Percentiles rank a stretch among this genome's conserved stretches.
Conservation (phyloP, 805 yeast genomes). For the Jamesozyma hellenica region DNA sequence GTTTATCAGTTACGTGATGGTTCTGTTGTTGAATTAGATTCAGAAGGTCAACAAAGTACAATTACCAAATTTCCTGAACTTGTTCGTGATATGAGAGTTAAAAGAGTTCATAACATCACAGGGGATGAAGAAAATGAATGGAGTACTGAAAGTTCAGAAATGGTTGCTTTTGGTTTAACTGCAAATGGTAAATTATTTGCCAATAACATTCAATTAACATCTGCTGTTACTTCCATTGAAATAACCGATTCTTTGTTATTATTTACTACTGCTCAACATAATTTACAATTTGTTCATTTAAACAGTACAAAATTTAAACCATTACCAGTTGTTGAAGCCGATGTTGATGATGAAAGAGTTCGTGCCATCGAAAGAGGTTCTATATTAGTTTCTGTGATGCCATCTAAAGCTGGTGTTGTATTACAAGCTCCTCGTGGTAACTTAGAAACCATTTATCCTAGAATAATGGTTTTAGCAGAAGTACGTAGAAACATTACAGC, state of each 20-base stretch:
- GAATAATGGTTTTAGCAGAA: constrained; percentile 80
- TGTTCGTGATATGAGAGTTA: constrained; percentile 51
- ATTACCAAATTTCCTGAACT: constrained; percentile 56
- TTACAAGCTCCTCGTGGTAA: constrained; percentile 95
- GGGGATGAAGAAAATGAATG: constrained; percentile 21
- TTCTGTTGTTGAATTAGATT: constrained; percentile 37
- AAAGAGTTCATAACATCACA: constrained; percentile 20
- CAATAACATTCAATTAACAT: constrained; percentile 46
- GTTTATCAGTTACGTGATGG: constrained; percentile 60
- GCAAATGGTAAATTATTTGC: constrained; percentile 65
- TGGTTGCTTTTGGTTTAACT: constrained; percentile 61
- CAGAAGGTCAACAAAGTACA: constrained; percentile 22
- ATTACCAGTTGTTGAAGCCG: constrained; percentile 30
- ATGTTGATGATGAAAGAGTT: constrained; percentile 62
- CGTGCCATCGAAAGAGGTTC: constrained; percentile 91
- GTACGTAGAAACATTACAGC: constrained; percentile 61
- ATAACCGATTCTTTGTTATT: constrained; percentile 62
- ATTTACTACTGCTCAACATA: constrained; percentile 82
- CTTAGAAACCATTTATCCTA: constrained; percentile 84
- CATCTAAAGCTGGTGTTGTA: constrained; percentile 71
- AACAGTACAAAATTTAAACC: constrained; percentile 34
- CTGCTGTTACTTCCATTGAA: constrained; percentile 74
- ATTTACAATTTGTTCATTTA: constrained; percentile 72
- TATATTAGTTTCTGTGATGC: constrained; percentile 66
- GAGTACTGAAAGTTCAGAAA: constrained; percentile 21